Base-by-base conservation (phyloP, 371 early-diverging fungal genomes). In the Mucor lusitanicus region DNA sequence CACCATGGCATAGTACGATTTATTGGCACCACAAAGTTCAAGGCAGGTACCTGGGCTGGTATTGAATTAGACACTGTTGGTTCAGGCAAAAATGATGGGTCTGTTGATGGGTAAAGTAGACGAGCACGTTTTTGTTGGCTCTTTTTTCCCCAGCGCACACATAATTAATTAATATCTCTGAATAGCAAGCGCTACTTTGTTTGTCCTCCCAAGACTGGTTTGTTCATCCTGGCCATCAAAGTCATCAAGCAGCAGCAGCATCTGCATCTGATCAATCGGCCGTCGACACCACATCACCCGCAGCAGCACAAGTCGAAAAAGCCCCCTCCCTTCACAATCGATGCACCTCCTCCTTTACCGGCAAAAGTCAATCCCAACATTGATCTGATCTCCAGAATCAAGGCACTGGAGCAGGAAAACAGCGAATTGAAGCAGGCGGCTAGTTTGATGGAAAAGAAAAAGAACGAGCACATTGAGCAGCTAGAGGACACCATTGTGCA, bases 21-120 rank as follows among this genome's bases (percentile, higher is more conserved):
- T 69, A 55, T 91, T 39, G 93, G 93, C 12, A 80, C 87, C 8
- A 87, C 88, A 19, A 76, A 89, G 37, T 86, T 87, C 61, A 91
- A 90, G 67, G 76, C 82, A 37, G 93, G 93, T 15, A 76, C 83
- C 6, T 93, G 93, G 93, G 92, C 89, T 21, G 93, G 93, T 9
- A 82, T 93, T 59, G 91, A 91, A 72, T 79, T 93, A 9, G 92
- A 92, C 48, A 69, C 64, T 32, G 72, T 67, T 3, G 91, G 89
- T 27, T 76, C 82, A 35, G 93, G 93, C 25, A 93, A 93, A 67
- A 93, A 93, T 74, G 86, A 90, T 59, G 93, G 93, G 23, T 80
- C 81, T 17, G 87, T 88, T 19, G 75, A 78, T 23, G 93, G 91
- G 82, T 82, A 80, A 69, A 19, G 48, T 33, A 48, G 33, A 35